Base-by-base conservation (phyloP, 1,284 basidiomycete genomes). In the Uromyces viciae-fabae region DNA sequence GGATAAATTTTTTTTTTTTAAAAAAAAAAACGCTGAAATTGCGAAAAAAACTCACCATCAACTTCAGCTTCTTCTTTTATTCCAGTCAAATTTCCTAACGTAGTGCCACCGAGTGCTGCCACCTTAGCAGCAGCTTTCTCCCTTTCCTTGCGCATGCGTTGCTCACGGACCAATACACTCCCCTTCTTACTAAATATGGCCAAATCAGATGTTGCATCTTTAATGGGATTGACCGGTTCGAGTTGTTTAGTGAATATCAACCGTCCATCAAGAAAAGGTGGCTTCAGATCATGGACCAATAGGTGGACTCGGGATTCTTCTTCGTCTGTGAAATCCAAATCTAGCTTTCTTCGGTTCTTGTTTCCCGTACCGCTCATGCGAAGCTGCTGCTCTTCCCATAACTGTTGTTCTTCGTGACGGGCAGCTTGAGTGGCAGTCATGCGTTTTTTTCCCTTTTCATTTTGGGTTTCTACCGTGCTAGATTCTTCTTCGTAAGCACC, bases 361-460 rank as follows among this genome's bases (percentile, higher is more conserved):
- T 93, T 93, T 11, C 77, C 77, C 19, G 98, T 92, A 84, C 97
- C 97, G 17, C 95, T 98, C 0, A 93, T 94, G 15, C 95, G 89
- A 91, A 99, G 94, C 84, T 95, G 93, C 84, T 99, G 98, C 8
- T 93, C 93, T 88, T 99, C 97, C 97, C 97, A 99, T 0, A 96
- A 88, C 83, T 99, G 96, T 83, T 95, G 96, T 86, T 99, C 97
- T 31, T 94, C 94, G 84, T 98, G 98, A 76, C 85, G 84, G 43
- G 84, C 83, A 28, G 85, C 85, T 82, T 86, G 85, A 3, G 83
- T 83, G 11, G 85, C 85, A 0, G 85, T 54, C 58, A 81, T 66
- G 28, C 78, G 69, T 84, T 66, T 81, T 49, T 81, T 73, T 25
- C 78, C 69, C 17, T 73, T 81, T 33, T 81, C 74, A 72, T 54